These are phyloP conservation scores for Clausena lansium DNA, from an alignment of 345 rosid species.

Conservation along the genomic window DNA sequence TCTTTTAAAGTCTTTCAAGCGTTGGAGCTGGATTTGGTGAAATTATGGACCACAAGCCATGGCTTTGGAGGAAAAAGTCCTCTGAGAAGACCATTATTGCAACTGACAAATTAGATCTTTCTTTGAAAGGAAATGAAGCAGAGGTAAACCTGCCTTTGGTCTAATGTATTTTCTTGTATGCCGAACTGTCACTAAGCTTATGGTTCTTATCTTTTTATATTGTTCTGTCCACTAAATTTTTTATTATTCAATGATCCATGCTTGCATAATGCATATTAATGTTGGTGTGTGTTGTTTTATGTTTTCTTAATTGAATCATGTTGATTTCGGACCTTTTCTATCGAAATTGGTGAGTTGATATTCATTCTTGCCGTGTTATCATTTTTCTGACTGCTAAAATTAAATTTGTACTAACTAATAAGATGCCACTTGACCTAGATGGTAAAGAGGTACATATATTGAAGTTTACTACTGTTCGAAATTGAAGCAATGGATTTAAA, in stretches of 20 bases:
- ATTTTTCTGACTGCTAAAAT: background rate
- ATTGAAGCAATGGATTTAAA: background rate
- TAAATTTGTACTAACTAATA: background rate
- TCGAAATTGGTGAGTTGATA: background rate
- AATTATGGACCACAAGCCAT: conserved; percentile 68
- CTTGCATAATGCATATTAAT: background rate
- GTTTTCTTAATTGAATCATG: background rate
- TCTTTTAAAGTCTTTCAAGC: conserved; percentile 4
- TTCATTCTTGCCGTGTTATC: background rate
- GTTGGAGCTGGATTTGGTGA: conserved; percentile 12
- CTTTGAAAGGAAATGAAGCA: conserved; percentile 39
- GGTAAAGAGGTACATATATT: background rate
- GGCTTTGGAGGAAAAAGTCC: conserved; percentile 90
- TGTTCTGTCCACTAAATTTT: background rate
- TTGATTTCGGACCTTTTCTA: background rate
- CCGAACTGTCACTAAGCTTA: background rate
- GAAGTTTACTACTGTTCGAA: background rate
- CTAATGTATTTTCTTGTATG: background rate
- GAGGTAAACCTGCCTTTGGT: conserved; percentile 45
- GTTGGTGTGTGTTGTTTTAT: background rate
- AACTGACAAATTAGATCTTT: conserved; percentile 32
- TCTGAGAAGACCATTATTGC: conserved; percentile 48
- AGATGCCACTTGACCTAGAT: background rate
- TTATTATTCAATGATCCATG: background rate
- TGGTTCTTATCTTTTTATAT: background rate